phyloP scores from a whole-genome alignment of 148 eudicot species.

The Persicaria tinctoria region DNA sequence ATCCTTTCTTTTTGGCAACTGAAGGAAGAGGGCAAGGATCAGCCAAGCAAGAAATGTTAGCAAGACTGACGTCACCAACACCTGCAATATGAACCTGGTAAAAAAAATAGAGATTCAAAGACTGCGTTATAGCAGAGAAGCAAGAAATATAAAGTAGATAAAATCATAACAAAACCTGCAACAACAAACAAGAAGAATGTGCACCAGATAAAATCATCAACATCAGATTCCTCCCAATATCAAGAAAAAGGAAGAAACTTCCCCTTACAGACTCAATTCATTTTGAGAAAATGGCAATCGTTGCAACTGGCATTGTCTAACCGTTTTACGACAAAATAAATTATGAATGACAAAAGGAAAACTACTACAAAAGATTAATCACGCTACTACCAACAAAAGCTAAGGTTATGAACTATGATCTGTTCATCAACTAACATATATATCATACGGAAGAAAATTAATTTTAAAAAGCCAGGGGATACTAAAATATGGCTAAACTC shows the following conservation, averaged over 20 bases:
- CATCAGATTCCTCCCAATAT: not conserved
- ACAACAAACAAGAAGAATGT: not conserved
- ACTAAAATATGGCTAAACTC: not conserved
- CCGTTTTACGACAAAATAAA: not conserved
- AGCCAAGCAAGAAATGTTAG: conserved; percentile 61
- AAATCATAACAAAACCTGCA: not conserved
- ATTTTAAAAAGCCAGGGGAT: not conserved
- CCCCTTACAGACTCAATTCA: not conserved
- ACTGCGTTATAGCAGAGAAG: not conserved
- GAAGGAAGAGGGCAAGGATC: conserved; percentile 99
- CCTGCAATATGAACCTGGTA: conserved; percentile 91
- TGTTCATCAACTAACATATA: not conserved
- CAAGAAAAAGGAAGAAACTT: not conserved
- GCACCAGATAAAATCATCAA: not conserved
- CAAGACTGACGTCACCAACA: conserved; percentile 75
- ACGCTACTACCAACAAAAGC: not conserved
- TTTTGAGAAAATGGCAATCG: not conserved
- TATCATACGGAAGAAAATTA: not conserved
- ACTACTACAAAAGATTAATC: not conserved
- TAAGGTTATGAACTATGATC: not conserved
- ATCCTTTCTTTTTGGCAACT: conserved; percentile 94
- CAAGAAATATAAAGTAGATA: not conserved
- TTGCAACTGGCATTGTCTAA: not conserved
- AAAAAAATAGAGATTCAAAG: not conserved
- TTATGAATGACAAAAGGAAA: not conserved